phyloP scores from a whole-genome alignment of 441 rosid genomes.

The Erodium moschatum region DNA sequence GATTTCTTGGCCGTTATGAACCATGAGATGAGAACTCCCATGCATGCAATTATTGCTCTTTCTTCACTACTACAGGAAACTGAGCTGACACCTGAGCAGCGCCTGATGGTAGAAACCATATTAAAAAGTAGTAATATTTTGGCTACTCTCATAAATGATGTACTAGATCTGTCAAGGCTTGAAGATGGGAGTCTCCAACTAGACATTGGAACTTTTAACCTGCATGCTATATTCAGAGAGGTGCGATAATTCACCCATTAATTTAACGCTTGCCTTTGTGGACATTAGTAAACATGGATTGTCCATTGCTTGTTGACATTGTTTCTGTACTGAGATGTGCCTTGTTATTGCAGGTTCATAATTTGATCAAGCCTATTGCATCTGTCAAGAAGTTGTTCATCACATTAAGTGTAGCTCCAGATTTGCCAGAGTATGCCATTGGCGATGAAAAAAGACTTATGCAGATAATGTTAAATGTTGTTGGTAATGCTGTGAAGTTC shows the following conservation, averaged over 20 bases:
- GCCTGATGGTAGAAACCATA: slow-evolving; percentile 90
- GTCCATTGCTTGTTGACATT: slow-evolving; percentile 6
- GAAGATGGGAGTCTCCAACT: slow-evolving; percentile 98
- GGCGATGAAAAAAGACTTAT: slow-evolving; percentile 89
- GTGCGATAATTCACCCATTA: slow-evolving; percentile 23
- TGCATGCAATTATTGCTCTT: slow-evolving; percentile 93
- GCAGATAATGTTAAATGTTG: slow-evolving; percentile 75
- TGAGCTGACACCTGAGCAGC: slow-evolving; percentile 87
- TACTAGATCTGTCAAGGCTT: slow-evolving; percentile 89
- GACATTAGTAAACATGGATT: background rate
- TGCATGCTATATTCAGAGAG: slow-evolving; percentile 64
- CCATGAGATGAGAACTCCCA: slow-evolving; percentile 97
- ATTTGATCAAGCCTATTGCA: slow-evolving; percentile 81
- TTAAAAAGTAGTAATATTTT: slow-evolving; percentile 85
- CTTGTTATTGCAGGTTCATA: slow-evolving; percentile 52
- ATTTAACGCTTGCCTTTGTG: slow-evolving; percentile 2
- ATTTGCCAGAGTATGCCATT: slow-evolving; percentile 75
- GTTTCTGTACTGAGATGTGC: slow-evolving; percentile 13
- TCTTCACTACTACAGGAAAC: slow-evolving; percentile 95
- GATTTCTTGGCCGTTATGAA: slow-evolving; percentile 98
- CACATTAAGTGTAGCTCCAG: slow-evolving; percentile 61
- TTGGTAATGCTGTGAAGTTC: slow-evolving; percentile 91
- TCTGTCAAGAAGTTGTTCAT: slow-evolving; percentile 73
- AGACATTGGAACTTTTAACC: slow-evolving; percentile 58
- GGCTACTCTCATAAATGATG: slow-evolving; percentile 89